A percentile compares a stretch with the other conserved stretches of the same genome.
Evolutionary conservation across 768 basidiomycete genomes (phyloP).

Genomic region (Tricholoma flavovirens): DNA sequence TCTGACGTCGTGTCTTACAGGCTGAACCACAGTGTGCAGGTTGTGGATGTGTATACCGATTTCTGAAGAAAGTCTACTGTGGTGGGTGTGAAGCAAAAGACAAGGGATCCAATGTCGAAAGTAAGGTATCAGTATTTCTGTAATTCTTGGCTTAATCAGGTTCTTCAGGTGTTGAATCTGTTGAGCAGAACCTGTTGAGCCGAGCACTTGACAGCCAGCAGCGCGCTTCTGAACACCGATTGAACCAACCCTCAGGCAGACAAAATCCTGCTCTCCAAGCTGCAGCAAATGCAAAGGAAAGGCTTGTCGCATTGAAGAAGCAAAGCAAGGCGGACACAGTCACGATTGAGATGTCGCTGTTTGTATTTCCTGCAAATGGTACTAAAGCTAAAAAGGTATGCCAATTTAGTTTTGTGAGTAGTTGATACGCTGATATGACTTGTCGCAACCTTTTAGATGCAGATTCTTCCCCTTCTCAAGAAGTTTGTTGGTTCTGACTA

Average conservation of each 20-base stretch:
- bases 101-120: too few relatives aligned
- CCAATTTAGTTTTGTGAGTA: background rate
- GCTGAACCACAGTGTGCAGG: slow-evolving; percentile 2
- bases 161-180: too few relatives aligned
- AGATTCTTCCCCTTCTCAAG: slow-evolving; percentile 1
- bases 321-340: too few relatives aligned
- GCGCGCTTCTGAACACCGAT: slow-evolving; percentile 1
- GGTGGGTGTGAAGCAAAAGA: background rate
- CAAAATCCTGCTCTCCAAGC: background rate
- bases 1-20: background rate
- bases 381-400: background rate
- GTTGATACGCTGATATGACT: background rate
- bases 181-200: too few relatives aligned
- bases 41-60: background rate
- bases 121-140: background rate
- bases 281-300: too few relatives aligned
- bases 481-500: slow-evolving; percentile 1
- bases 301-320: too few relatives aligned
- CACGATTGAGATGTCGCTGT: slow-evolving; percentile 1
- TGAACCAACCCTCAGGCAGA: slow-evolving; percentile 1
- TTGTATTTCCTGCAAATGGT: background rate
- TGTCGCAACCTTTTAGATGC: background rate
- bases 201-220: too few relatives aligned
- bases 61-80: background rate
- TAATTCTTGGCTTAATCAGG: too few relatives aligned